Conservation (phyloP, 768 basidiomycete genomes). For the Phylloporus rhodoxanthus region DNA sequence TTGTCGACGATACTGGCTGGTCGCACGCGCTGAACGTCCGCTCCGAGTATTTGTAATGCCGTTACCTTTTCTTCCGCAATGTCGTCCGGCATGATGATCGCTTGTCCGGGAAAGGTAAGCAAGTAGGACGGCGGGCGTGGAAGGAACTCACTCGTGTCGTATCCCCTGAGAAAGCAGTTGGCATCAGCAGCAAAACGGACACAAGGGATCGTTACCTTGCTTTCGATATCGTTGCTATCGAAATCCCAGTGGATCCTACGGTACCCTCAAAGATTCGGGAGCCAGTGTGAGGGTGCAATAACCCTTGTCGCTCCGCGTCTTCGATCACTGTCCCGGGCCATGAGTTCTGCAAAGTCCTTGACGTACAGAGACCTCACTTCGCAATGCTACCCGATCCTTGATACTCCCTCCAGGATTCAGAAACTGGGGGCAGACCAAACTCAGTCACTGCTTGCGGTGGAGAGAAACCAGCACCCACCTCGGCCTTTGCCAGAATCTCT, state of each 20-base stretch:
- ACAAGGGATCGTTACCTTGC: constrained; percentile 54
- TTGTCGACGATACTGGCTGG: constrained; percentile 96
- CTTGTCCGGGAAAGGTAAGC: constrained; percentile 31
- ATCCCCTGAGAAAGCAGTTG: constrained; percentile 51
- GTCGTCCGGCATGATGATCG: constrained; percentile 87
- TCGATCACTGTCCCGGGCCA: constrained; percentile 65
- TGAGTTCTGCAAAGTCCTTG: neutral
- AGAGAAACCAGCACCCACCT: constrained; percentile 41
- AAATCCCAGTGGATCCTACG: constrained; percentile 93
- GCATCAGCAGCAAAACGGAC: neutral
- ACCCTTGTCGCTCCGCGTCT: constrained; percentile 80
- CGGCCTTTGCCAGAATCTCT: constrained; percentile 93
- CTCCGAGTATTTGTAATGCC: constrained; percentile 77
- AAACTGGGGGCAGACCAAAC: constrained; percentile 64
- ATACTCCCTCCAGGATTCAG: constrained; percentile 97
- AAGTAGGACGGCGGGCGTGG: too few species aligned
- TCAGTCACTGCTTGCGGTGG: neutral
- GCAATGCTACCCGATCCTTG: constrained; percentile 94
- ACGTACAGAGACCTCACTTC: constrained; percentile 45
- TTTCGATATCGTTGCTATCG: constrained; percentile 86
- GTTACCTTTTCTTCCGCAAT: constrained; percentile 89
- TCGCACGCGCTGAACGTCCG: constrained; percentile 83
- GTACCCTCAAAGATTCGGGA: constrained; percentile 97
- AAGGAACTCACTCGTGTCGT: constrained; percentile 62
- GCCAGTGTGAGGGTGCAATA: constrained; percentile 79